These are phyloP conservation scores for Pythium biforme DNA, from an alignment of 352 stramenopile genomes.

Conservation along the genomic window DNA sequence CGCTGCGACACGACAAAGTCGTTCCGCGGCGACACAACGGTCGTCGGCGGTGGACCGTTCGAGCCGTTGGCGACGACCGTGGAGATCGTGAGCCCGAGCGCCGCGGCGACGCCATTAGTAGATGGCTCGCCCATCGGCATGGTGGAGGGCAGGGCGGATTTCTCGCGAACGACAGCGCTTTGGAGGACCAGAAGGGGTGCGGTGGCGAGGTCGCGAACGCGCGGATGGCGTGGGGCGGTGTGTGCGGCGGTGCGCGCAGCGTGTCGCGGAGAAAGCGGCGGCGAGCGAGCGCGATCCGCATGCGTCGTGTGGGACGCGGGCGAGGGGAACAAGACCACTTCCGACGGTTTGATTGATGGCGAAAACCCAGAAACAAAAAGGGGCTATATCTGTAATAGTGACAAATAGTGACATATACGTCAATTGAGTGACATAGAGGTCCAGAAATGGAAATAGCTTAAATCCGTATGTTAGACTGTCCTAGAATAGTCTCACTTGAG, in stretches of 20 bases:
- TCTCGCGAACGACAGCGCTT: too few species aligned
- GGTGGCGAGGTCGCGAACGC: too few species aligned
- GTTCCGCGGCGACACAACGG: constrained; percentile 53
- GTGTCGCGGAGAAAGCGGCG: constrained; percentile 2
- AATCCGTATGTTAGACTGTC: too few species aligned
- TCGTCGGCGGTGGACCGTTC: neutral
- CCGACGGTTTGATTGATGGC: constrained; percentile 12
- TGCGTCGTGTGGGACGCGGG: constrained; percentile 9
- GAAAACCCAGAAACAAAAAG: neutral
- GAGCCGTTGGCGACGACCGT: constrained; percentile 12
- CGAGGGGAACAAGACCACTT: neutral
- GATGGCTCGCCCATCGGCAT: constrained; percentile 5
- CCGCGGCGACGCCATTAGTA: too few species aligned
- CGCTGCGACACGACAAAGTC: constrained; percentile 81
- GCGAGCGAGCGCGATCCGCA: constrained; percentile 2
- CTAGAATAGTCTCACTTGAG: too few species aligned
- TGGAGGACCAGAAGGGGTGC: too few species aligned
- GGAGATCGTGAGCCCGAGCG: constrained; percentile 20
- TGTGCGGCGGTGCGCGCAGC: neutral
- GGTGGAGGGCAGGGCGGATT: too few species aligned
- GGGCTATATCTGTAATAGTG: too few species aligned
- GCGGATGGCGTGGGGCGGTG: too few species aligned
- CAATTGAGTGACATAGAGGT: too few species aligned
- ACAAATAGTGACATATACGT: too few species aligned
- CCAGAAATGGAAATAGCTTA: too few species aligned